Evolutionary conservation across 176 grass and related monocot species (phyloP).

Genomic region (Oryza rufipogon): DNA sequence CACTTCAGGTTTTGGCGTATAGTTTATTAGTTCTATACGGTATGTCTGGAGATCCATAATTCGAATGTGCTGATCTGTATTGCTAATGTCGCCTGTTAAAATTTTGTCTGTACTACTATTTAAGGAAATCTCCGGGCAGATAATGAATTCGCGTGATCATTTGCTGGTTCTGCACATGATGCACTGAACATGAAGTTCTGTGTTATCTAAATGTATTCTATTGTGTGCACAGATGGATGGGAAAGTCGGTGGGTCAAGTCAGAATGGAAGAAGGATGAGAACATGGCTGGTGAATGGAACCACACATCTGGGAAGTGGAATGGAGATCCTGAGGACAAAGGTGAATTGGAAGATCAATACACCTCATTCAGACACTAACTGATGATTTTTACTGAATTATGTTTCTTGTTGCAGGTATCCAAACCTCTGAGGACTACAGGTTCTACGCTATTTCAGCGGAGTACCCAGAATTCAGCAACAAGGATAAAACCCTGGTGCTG

Average conservation of each 20-base stretch:
- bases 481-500: conserved; percentile 85
- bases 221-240: conserved; percentile 69
- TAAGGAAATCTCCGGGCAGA: not conserved
- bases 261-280: conserved; percentile 87
- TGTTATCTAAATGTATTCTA: conserved; percentile 28
- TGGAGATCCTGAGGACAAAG: conserved; percentile 86
- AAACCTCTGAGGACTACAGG: conserved; percentile 87
- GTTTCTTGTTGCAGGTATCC: conserved; percentile 63
- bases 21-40: not conserved
- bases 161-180: not conserved
- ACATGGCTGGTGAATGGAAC: conserved; percentile 84
- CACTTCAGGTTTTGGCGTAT: not conserved
- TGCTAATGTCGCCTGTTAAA: not conserved
- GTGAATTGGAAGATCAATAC: conserved; percentile 6
- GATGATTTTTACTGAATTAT: not conserved
- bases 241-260: conserved; percentile 86
- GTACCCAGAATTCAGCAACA: conserved; percentile 87
- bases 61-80: not conserved
- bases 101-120: not conserved
- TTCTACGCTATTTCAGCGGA: conserved; percentile 94
- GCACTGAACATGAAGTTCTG: not conserved
- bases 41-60: not conserved
- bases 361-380: not conserved
- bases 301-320: conserved; percentile 90
- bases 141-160: not conserved